Percentiles rank a stretch among this genome's conserved stretches.
These are phyloP conservation scores for Pholiota adiposa DNA, from an alignment of 1,284 basidiomycete species.

Conservation along the genomic window DNA sequence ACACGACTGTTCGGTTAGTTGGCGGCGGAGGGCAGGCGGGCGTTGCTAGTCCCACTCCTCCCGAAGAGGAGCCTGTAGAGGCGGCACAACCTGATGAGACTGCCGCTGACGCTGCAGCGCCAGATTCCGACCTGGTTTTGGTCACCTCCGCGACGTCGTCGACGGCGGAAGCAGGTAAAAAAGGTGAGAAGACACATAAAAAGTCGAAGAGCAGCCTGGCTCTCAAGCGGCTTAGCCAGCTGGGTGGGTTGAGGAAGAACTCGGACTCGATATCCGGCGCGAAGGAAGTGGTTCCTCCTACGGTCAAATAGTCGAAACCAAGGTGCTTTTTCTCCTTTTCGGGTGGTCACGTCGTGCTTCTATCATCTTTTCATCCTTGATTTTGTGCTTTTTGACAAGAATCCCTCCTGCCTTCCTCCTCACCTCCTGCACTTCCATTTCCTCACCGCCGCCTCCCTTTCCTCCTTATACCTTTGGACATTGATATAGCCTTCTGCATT, in stretches of 20 bases:
- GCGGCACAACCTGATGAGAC: constrained; percentile 12
- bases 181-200: constrained; percentile 43
- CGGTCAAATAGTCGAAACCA: constrained; percentile 12
- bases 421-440: no score
- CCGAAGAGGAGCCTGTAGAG: constrained; percentile 10
- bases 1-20: constrained; percentile 59
- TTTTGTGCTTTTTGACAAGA: background rate
- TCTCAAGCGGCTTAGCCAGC: constrained; percentile 57
- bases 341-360: background rate
- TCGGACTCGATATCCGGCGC: constrained; percentile 53
- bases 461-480: constrained; percentile 20
- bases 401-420: background rate
- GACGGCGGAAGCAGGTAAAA: constrained; percentile 24
- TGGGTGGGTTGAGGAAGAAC: constrained; percentile 54
- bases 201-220: constrained; percentile 60
- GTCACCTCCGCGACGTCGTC: constrained; percentile 21
- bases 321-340: background rate
- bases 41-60: constrained; percentile 13
- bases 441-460: constrained; percentile 7
- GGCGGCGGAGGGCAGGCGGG: constrained; percentile 53
- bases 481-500: constrained; percentile 21
- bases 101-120: constrained; percentile 10
- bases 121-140: constrained; percentile 31
- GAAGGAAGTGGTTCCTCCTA: constrained; percentile 32
- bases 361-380: background rate